Conservation (phyloP, 2,329 filamentous ascomycete genomes). For the Neophaeococcomyces mojaviensis region DNA sequence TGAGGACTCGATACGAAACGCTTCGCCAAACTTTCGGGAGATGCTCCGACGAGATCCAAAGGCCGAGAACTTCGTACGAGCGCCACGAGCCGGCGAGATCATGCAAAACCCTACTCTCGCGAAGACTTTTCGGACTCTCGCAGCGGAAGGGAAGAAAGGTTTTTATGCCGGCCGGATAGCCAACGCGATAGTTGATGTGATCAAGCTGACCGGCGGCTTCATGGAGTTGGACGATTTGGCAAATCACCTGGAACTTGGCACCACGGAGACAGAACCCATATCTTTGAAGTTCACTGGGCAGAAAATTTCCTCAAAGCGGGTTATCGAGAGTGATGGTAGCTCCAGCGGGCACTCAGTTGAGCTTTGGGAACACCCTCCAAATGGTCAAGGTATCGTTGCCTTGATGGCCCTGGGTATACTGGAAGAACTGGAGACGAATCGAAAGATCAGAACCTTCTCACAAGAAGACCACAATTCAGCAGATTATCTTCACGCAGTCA, state of each 20-base stretch:
- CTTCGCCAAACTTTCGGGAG: constrained; percentile 79
- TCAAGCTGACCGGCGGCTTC: constrained; percentile 67
- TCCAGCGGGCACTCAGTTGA: constrained; percentile 46
- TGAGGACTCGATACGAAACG: constrained; percentile 57
- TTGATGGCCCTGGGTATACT: constrained; percentile 90
- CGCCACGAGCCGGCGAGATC: constrained; percentile 74
- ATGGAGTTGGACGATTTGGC: constrained; percentile 73
- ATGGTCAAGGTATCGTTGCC: constrained; percentile 91
- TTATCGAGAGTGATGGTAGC: constrained; percentile 34
- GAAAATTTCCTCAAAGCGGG: constrained; percentile 38
- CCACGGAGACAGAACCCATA: constrained; percentile 76
- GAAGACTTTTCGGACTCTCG: constrained; percentile 71
- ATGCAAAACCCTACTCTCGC: constrained; percentile 79
- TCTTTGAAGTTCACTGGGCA: constrained; percentile 71
- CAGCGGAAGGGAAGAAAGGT: constrained; percentile 72
- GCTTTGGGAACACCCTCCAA: constrained; percentile 94
- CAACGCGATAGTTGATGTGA: constrained; percentile 69
- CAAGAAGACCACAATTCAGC: constrained; percentile 71
- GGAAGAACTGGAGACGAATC: constrained; percentile 69
- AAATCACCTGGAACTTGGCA: constrained; percentile 64
- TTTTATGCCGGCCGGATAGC: constrained; percentile 86
- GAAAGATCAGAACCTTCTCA: constrained; percentile 64
- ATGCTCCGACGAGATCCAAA: constrained; percentile 73
- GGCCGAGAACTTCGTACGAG: constrained; percentile 61
- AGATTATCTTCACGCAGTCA: constrained; percentile 73